These are phyloP conservation scores for Trichoderma afroharzianum DNA, from an alignment of 2,329 filamentous ascomycete genomes.

Conservation along the genomic window DNA sequence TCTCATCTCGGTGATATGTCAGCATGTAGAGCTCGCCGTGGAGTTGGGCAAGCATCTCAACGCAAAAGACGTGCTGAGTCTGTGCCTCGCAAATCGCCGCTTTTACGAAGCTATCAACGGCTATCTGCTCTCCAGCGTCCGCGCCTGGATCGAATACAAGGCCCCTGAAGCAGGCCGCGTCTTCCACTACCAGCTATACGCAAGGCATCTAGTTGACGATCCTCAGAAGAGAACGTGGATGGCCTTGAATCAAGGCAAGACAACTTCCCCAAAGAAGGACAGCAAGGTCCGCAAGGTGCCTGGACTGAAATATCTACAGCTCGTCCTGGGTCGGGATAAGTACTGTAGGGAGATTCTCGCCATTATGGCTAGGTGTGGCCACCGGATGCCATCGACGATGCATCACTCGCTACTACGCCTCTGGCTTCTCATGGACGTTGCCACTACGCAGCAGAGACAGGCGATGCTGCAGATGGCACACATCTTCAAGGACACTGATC, in stretches of 20 bases:
- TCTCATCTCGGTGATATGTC: slow-evolving; percentile 42
- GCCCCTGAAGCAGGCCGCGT: slow-evolving; percentile 53
- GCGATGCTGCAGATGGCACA: slow-evolving; percentile 47
- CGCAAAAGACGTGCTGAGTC: slow-evolving; percentile 54
- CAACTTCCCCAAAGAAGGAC: slow-evolving; percentile 15
- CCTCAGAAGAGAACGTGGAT: slow-evolving; percentile 47
- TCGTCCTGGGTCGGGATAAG: slow-evolving; percentile 58
- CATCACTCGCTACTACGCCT: slow-evolving; percentile 56
- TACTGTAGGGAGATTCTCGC: slow-evolving; percentile 60
- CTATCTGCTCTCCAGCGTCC: slow-evolving; percentile 56
- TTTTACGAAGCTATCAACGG: slow-evolving; percentile 60
- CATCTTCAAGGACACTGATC: slow-evolving; percentile 56
- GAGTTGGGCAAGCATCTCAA: slow-evolving; percentile 53
- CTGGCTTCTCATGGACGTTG: slow-evolving; percentile 70
- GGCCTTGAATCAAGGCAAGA: slow-evolving; percentile 20
- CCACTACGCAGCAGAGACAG: slow-evolving; percentile 53
- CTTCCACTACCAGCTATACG: slow-evolving; percentile 61
- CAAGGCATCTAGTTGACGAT: slow-evolving; percentile 54
- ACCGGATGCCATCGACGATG: slow-evolving; percentile 50
- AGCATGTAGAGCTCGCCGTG: slow-evolving; percentile 50
- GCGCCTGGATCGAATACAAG: slow-evolving; percentile 49
- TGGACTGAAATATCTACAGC: slow-evolving; percentile 62
- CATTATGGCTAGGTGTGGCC: slow-evolving; percentile 54
- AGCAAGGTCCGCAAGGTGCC: slow-evolving; percentile 51
- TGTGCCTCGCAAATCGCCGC: slow-evolving; percentile 62